Base-by-base conservation (phyloP, 2,329 filamentous ascomycete genomes). In the Diplodia intermedia region DNA sequence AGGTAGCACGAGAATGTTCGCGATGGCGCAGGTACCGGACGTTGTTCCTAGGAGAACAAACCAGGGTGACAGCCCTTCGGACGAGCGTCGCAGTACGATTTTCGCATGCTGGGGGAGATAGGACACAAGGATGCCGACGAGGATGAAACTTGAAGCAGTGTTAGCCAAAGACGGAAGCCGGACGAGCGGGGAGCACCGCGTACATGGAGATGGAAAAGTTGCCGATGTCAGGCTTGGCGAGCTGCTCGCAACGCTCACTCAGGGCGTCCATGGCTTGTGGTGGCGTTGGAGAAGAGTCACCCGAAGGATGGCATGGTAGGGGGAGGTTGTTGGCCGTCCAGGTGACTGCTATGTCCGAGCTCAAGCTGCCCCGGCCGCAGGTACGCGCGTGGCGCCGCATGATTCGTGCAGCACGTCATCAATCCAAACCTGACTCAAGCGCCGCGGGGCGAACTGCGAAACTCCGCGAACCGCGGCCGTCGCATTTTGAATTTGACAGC, bases 101-200 rank as follows among this genome's bases (percentile, higher is more conserved):
- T 95, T 93, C 78, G 91, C 87, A 80, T 98, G 94, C 78, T 99
- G 95, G 0, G 95, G 95, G 2, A 98, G 86, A 82, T 99, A 99
- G 40, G 94, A 98, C 69, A 97, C 82, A 70, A 97, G 84, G 74
- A 98, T 94, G 68, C 94, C 94, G 73, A 97, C 77, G 70, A 98
- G 85, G 73, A 98, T 92, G 74, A 97, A 80, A 70, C 86, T 88
- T 69, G 68, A 29, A 56, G 61, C 70, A 23, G 62, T 76, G 33
- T 68, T 66, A 69, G 54, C 40, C 60, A 57, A n/a, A 61, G 56
- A 20, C 20, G 50, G 43, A 47, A n/a, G 26, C 53, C 40, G 65
- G 33, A 40, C 29, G 18, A 36, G 38, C 65, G 53, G 53, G 23
- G 23, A 66, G 61, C 50, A 26, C 57, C 53, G 71, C 81, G 71